Evolutionary conservation across 2,329 filamentous ascomycete genomes (phyloP), one percentile per base, ranked within the genome.

Genomic region (Cadophora gregata): DNA sequence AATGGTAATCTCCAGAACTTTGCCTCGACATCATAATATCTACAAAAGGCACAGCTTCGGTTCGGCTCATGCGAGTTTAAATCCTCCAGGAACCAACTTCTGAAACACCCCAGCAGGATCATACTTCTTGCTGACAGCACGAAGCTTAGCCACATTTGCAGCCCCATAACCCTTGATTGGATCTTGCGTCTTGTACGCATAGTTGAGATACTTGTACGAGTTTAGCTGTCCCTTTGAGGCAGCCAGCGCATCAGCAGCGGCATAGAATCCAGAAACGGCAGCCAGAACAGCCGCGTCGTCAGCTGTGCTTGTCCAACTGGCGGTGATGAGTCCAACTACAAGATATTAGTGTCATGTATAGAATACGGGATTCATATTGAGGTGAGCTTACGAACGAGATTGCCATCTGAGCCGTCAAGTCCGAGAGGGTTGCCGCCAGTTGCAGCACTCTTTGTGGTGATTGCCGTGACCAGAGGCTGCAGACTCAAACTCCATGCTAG

Each of bases 151-250:
- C 48, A 80, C 67, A 21, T 81, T 84, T 1, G 76, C 73, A 1
- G 71, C 36, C 0, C 82, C 81, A 60, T 84, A 85, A 12, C 77
- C 72, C 0, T 70, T 29, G 25, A 83, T 74, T 0, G 81, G 78
- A 29, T 80, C 71, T 68, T 84, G 81, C 29, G 75, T 75, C 55
- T 74, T 71, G 14, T 78, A 78, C 0, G 81, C 81, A 62, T 85
- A 84, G 70, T 84, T 84, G 58, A 81, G 77, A 69, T 83, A 83
- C 36, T 78, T 74, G 72, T 77, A 81, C 42, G 79, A 70, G 56
- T 66, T 63, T 27, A 59, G 65, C 25, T 47, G 45, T 25, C 64
- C 62, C 19, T 21, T 24, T 21, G 59, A 62, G 9, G 12, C 45
- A 24, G 59, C 59, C 10, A 62, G 19, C 14, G 19, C 47, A 25